These are phyloP conservation scores for Backusella tuberculispora DNA, from an alignment of 192 early-diverging fungal species.

Conservation along the genomic window DNA sequence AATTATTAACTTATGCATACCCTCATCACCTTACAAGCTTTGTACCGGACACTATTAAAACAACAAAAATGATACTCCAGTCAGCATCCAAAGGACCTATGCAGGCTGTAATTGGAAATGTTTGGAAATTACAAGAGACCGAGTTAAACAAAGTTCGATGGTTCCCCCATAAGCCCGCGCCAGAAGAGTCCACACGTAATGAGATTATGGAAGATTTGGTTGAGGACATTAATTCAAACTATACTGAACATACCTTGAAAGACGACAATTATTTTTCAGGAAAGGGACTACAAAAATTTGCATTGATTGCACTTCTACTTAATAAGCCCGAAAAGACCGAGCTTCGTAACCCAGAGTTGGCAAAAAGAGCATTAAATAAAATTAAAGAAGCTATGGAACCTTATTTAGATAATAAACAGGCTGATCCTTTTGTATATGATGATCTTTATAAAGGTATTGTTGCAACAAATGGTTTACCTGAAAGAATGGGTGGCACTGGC, in stretches of 20 bases:
- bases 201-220: constrained; percentile 33
- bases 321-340: constrained; percentile 33
- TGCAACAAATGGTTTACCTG: constrained; percentile 31
- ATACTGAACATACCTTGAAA: constrained; percentile 32
- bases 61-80: constrained; percentile 25
- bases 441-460: constrained; percentile 41
- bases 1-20: constrained; percentile 36
- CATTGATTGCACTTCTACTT: constrained; percentile 39
- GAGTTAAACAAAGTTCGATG: constrained; percentile 23
- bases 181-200: constrained; percentile 14
- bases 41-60: not conserved
- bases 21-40: constrained; percentile 33
- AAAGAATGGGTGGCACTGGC: constrained; percentile 36
- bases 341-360: constrained; percentile 31
- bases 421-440: constrained; percentile 36
- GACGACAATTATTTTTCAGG: constrained; percentile 45
- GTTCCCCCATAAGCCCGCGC: constrained; percentile 29
- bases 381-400: constrained; percentile 33
- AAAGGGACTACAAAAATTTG: constrained; percentile 44
- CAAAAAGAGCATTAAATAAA: constrained; percentile 28
- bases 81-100: constrained; percentile 41
- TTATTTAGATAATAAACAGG: constrained; percentile 40
- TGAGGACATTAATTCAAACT: constrained; percentile 28
- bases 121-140: constrained; percentile 34
- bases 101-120: constrained; percentile 35